Conservation (phyloP, 116 monocot genomes). For the Zostera marina region DNA sequence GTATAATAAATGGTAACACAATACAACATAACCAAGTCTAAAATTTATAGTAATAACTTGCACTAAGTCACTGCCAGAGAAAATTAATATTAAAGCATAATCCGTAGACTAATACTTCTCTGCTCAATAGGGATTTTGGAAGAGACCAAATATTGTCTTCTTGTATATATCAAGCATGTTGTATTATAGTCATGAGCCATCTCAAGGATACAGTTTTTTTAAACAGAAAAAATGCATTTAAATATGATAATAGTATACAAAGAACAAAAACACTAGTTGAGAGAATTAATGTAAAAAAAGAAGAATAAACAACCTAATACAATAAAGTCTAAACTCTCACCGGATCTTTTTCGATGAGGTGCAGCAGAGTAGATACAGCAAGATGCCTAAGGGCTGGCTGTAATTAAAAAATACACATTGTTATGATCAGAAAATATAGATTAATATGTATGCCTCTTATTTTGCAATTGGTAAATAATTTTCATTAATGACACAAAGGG, state of each 20-base stretch:
- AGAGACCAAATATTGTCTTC: not conserved
- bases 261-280: not conserved
- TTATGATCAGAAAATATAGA: not conserved
- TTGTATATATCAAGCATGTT: no score
- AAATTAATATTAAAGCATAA: no score
- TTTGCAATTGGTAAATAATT: no score
- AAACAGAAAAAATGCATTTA: no score
- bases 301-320: not conserved
- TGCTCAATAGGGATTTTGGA: no score
- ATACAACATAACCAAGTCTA: not conserved
- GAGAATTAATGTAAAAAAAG: not conserved
- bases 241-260: no score
- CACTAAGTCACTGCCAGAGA: no score
- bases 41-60: not conserved
- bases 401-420: not conserved
- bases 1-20: not conserved
- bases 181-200: no score
- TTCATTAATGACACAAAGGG: no score
- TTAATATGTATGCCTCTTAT: no score
- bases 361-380: constrained; percentile 74
- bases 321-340: constrained; percentile 29
- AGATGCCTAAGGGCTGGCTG: constrained; percentile 91
- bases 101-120: no score
- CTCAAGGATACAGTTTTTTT: no score
- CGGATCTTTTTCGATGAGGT: constrained; percentile 88